phyloP scores from a whole-genome alignment of 352 stramenopile genomes.

The Vaucheria bursata region DNA sequence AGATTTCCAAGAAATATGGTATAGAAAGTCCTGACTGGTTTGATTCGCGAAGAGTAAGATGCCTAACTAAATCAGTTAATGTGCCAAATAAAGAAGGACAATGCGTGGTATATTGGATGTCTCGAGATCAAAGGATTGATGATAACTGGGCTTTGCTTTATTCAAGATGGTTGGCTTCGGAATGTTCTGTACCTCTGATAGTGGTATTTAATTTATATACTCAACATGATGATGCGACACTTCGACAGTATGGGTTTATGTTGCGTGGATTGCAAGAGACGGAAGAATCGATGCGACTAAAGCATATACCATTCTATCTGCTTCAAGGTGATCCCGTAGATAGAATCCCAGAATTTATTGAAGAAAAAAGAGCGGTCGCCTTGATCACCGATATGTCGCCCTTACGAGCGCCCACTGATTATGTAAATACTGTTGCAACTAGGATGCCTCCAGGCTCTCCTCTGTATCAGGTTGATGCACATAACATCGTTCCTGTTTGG shows the following conservation, averaged over 20 bases:
- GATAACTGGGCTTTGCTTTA: conserved; percentile 75
- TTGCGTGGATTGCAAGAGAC: conserved; percentile 63
- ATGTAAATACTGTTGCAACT: conserved; percentile 51
- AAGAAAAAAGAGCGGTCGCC: conserved; percentile 51
- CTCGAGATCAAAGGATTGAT: conserved; percentile 62
- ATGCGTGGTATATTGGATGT: conserved; percentile 75
- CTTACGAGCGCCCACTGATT: conserved; percentile 52
- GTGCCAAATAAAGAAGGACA: neutral
- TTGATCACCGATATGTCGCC: conserved; percentile 70
- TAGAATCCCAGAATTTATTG: conserved; percentile 48
- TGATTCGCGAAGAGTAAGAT: conserved; percentile 5
- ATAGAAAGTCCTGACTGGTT: conserved; percentile 17
- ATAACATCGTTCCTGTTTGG: conserved; percentile 92
- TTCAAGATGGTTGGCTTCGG: conserved; percentile 40
- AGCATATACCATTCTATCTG: conserved; percentile 64
- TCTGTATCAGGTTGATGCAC: conserved; percentile 76
- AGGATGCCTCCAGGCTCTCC: conserved; percentile 38
- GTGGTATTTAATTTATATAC: conserved; percentile 24
- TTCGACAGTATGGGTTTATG: conserved; percentile 64
- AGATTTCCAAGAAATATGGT: neutral
- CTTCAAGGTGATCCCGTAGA: conserved; percentile 46
- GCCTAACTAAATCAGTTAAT: conserved; percentile 12
- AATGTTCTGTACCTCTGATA: conserved; percentile 30
- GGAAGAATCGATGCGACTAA: conserved; percentile 53
- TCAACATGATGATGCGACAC: conserved; percentile 40